Conservation (phyloP, 2,329 filamentous ascomycete genomes). For the Tolypocladium tundrense region DNA sequence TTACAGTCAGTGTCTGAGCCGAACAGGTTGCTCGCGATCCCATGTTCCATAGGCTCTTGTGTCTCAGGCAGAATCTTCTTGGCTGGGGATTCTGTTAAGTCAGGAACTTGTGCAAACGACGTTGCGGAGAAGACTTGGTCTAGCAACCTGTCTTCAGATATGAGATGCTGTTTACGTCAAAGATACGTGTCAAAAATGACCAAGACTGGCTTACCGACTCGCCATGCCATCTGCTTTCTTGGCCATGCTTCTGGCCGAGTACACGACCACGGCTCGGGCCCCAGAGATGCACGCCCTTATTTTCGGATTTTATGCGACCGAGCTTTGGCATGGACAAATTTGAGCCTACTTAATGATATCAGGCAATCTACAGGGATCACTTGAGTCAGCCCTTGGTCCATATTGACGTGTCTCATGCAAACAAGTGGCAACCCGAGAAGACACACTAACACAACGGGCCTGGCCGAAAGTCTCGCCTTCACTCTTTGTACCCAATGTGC, state of each 20-base stretch:
- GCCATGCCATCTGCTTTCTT: constrained; percentile 94
- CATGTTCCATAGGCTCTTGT: constrained; percentile 65
- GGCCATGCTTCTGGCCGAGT: constrained; percentile 86
- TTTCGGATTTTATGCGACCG: not conserved
- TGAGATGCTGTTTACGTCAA: not conserved
- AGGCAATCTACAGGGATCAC: constrained; percentile 22
- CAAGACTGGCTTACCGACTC: constrained; percentile 60
- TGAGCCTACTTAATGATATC: constrained; percentile 31
- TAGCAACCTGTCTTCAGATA: constrained; percentile 32
- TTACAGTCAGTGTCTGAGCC: constrained; percentile 66
- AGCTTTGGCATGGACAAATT: not conserved
- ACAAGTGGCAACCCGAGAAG: not conserved
- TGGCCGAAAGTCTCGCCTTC: constrained; percentile 85
- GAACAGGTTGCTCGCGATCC: constrained; percentile 52
- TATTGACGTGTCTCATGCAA: no score
- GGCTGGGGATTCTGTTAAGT: constrained; percentile 48
- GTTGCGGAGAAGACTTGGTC: constrained; percentile 65
- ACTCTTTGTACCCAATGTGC: constrained; percentile 88
- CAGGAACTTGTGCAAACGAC: constrained; percentile 45
- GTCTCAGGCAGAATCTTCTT: constrained; percentile 69
- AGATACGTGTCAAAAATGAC: not conserved
- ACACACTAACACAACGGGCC: constrained; percentile 22
- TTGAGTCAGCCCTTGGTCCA: no score
- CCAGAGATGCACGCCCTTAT: constrained; percentile 40
- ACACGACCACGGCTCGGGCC: constrained; percentile 82